Evolutionary conservation across 2,329 filamentous ascomycete species (phyloP), one percentile per base, ranked within the genome.

Genomic region (Cryphonectria radicalis): DNA sequence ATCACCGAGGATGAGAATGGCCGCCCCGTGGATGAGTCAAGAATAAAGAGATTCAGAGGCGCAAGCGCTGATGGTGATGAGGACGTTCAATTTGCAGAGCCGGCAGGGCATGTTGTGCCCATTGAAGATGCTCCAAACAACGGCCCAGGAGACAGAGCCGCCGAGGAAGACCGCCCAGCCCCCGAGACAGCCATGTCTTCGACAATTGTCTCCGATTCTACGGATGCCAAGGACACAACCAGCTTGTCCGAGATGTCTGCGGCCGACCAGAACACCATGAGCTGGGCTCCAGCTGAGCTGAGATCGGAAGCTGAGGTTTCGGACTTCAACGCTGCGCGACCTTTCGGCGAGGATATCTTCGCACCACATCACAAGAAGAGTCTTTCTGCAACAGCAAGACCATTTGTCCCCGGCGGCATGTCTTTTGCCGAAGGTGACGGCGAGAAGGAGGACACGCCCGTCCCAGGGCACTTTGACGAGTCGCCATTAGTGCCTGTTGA

Each of bases 21-120:
- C 22, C 88, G 90, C 37, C 80, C 87, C 28, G 85, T 84, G n/a
- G 89, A 92, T 70, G 88, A 91, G 71, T 89, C 89, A 32, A 90
- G 93, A 57, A 84, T 90, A 77, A 98, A 97, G 85, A 90, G 94
- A 78, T 90, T 89, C 74, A 90, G 90, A 75, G 90, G 89, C 72
- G 86, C 82, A 63, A 88, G 85, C 25, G 88, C 87, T 67, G 90
- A 92, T 76, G 91, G 89, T 25, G 91, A 97, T 76, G 88, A 91
- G 66, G 90, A 95, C 35, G 91, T 92, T 32, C 85, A 89, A 67
- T 97, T 97, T 79, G 93, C 93, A 11, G 85, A 89, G 67, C 86
- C 85, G 19, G 83, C 82, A 75, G 60, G 50, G 22, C 64, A 53
- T 63, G 32, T 57, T 14, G 14, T 28, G 17, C 42, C 66, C 8